Evolutionary conservation across 2,329 filamentous ascomycete species (phyloP), one percentile per base, ranked within the genome.

Genomic region (Colletotrichum echinochloae): DNA sequence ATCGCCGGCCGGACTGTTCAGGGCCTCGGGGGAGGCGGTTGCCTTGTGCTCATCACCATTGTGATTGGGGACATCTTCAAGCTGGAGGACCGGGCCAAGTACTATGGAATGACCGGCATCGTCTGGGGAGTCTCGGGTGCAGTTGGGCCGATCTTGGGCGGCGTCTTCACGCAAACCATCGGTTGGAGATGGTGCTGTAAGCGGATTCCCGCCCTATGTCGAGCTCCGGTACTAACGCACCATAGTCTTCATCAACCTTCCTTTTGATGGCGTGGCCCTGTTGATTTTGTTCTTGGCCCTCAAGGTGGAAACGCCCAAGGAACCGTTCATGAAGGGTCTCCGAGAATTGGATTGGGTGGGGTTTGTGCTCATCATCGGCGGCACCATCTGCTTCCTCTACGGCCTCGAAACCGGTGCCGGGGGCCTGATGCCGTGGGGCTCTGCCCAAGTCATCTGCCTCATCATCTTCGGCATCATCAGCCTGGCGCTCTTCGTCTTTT

Each of bases 331-430:
- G 80, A 41, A 86, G 51, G 88, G 88, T 0, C 77, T 91, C 5
- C 86, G 87, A 70, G 86, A 86, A 0, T 78, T 84, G 12, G 82
- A 84, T 69, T 84, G 82, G 82, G 54, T 76, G 26, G 90, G 90
- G 3, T 86, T 85, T 1, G 72, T 89, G 14, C 79, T 84, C 1
- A 86, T 92, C 74, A 83, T 90, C 20, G 84, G 84, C 37, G 87
- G 85, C 5, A 88, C 87, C 0, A 79, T 90, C 49, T 88, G 89
- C 84, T 82, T 90, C 59, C 82, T 90, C 9, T 84, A 90, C 37
- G 89, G 88, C n/a, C 82, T 91, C 9, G 86, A 90, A 73, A 88
- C 86, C 56, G 89, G 89, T 8, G 88, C 74, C 3, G 72, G 88
- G 28, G 83, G 85, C 14, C 78, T 81, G 1, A 80, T 83, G 51